These are phyloP conservation scores for Piromyces finnis DNA, from an alignment of 192 early-diverging fungal genomes.

Conservation along the genomic window DNA sequence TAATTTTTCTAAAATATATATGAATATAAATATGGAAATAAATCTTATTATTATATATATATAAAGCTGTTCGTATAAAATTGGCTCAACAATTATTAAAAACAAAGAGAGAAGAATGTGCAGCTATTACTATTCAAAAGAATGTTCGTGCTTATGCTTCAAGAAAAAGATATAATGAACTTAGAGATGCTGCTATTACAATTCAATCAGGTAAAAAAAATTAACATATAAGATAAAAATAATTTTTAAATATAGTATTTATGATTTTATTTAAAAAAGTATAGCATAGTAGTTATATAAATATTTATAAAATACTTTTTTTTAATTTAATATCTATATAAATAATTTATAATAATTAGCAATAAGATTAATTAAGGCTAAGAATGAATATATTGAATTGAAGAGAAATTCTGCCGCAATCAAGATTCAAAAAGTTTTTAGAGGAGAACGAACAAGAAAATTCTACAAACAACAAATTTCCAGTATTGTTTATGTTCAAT, in stretches of 20 bases:
- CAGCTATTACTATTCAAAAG: constrained; percentile 31
- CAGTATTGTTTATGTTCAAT: constrained; percentile 61
- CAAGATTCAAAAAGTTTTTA: constrained; percentile 54
- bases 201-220: neutral
- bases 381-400: constrained; percentile 18
- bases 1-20: too few species aligned
- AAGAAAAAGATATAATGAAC: constrained; percentile 31
- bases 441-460: constrained; percentile 28
- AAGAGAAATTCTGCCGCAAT: constrained; percentile 51
- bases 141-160: constrained; percentile 57
- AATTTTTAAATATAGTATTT: too few species aligned
- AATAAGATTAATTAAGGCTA: neutral
- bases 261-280: too few species aligned
- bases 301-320: too few species aligned
- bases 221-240: too few species aligned
- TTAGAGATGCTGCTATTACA: constrained; percentile 7
- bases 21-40: too few species aligned
- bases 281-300: too few species aligned
- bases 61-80: neutral
- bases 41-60: neutral
- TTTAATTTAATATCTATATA: too few species aligned
- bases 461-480: constrained; percentile 26
- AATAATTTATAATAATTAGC: neutral
- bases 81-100: neutral
- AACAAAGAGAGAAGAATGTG: neutral